A percentile compares a stretch with the other conserved stretches of the same genome.
Evolutionary conservation across 2,329 filamentous ascomycete species (phyloP).

Genomic region (Epichloe coenophiala): DNA sequence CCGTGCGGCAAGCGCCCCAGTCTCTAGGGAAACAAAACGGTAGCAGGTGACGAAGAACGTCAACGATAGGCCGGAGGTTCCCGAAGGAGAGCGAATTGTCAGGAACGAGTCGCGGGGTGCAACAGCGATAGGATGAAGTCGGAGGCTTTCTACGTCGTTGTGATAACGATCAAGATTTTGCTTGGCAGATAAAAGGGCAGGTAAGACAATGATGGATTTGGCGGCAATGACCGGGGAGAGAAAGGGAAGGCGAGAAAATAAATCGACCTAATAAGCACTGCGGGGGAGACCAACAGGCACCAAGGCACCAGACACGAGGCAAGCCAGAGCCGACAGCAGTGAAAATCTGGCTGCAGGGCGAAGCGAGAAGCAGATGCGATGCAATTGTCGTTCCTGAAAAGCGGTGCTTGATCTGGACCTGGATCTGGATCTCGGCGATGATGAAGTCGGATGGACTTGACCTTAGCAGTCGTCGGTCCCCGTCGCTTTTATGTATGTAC

Average conservation of each 20-base stretch:
- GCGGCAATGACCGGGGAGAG: constrained; percentile 8
- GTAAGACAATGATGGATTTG: constrained; percentile 5
- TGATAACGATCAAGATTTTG: constrained; percentile 7
- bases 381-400: background rate
- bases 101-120: background rate
- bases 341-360: background rate
- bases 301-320: background rate
- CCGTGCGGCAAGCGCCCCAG: constrained; percentile 24
- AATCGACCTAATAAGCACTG: constrained; percentile 6
- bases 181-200: constrained; percentile 7
- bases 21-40: constrained; percentile 18
- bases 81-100: background rate
- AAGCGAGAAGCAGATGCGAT: background rate
- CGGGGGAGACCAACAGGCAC: background rate
- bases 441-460: constrained; percentile 14
- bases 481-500: constrained; percentile 25
- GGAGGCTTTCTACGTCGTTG: constrained; percentile 4
- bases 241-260: background rate
- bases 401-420: background rate
- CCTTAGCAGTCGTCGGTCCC: constrained; percentile 13
- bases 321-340: background rate
- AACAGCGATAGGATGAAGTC: constrained; percentile 5
- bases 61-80: background rate
- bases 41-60: constrained; percentile 8
- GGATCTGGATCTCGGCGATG: constrained; percentile 8